These are phyloP conservation scores for Corylus heterophylla DNA, from an alignment of 306 rosid genomes.

Conservation along the genomic window DNA sequence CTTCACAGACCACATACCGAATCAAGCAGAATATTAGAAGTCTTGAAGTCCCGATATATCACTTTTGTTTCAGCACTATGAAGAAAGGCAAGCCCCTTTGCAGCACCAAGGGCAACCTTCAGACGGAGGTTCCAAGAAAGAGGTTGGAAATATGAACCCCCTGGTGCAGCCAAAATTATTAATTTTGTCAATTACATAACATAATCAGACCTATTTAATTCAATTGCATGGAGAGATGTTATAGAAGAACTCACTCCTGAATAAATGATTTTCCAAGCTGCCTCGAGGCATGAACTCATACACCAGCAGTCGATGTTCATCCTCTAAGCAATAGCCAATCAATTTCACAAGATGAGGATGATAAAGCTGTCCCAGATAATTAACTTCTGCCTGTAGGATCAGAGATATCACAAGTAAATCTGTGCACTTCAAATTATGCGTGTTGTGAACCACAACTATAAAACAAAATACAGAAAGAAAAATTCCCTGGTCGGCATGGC, in stretches of 20 bases:
- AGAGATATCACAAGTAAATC: conserved; percentile 8
- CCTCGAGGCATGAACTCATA: conserved; percentile 74
- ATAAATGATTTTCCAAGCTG: conserved; percentile 72
- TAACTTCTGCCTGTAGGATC: conserved; percentile 54
- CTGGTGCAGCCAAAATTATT: conserved; percentile 32
- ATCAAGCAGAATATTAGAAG: conserved; percentile 66
- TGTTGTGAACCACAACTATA: not conserved
- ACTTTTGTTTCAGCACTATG: conserved; percentile 56
- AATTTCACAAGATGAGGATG: conserved; percentile 69
- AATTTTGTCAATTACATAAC: conserved; percentile 1
- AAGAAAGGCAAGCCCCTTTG: conserved; percentile 72
- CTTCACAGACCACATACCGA: conserved; percentile 42
- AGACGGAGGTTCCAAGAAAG: conserved; percentile 70
- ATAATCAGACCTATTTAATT: conserved; percentile 4
- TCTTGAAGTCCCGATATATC: conserved; percentile 65
- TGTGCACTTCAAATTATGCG: not conserved
- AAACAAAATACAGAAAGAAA: not conserved
- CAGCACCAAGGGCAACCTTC: conserved; percentile 74
- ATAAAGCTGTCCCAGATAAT: conserved; percentile 60
- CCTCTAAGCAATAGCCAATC: conserved; percentile 64
- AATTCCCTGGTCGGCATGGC: not conserved
- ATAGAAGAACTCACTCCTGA: conserved; percentile 49
- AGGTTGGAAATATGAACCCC: conserved; percentile 71
- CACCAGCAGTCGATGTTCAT: conserved; percentile 59
- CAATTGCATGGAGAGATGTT: not conserved